These are phyloP conservation scores for Sisymbrium altissimum DNA, from an alignment of 345 rosid genomes.

Conservation along the genomic window DNA sequence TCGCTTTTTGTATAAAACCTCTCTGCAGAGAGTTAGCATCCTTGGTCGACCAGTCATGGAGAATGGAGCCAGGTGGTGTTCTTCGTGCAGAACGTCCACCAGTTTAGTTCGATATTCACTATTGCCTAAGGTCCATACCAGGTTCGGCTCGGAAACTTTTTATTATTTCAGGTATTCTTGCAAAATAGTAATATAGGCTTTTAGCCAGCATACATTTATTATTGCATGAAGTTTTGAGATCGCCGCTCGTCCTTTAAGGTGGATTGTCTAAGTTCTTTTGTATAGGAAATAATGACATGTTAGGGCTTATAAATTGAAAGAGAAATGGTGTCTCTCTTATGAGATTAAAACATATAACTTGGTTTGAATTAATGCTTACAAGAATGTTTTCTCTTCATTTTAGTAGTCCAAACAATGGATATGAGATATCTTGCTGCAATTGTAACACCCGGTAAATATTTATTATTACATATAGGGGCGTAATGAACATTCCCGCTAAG, in stretches of 20 bases:
- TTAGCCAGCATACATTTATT: background rate
- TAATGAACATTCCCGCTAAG: constrained; percentile 27
- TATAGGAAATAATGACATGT: background rate
- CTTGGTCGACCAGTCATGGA: constrained; percentile 85
- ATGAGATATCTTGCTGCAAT: constrained; percentile 5
- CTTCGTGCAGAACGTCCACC: constrained; percentile 54
- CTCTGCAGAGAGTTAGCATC: constrained; percentile 60
- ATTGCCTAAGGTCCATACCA: constrained; percentile 19
- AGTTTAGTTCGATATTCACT: constrained; percentile 30
- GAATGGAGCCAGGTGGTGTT: constrained; percentile 88
- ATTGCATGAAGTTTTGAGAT: constrained; percentile 12
- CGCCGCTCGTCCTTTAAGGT: background rate
- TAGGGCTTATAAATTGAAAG: background rate
- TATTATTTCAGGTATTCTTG: too few relatives aligned
- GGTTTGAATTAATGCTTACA: constrained; percentile 5
- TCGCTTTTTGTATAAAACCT: constrained; percentile 6
- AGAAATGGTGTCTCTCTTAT: background rate
- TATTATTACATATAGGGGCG: constrained; percentile 36
- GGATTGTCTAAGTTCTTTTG: constrained; percentile 8
- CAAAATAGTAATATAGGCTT: too few relatives aligned
- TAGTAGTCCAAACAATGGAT: background rate
- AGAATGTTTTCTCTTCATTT: background rate
- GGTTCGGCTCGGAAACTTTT: constrained; percentile 37
- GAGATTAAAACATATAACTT: background rate
- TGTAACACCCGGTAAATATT: constrained; percentile 13